Base-by-base conservation (phyloP, 176 grass and related monocot genomes). In the Carex parvula region DNA sequence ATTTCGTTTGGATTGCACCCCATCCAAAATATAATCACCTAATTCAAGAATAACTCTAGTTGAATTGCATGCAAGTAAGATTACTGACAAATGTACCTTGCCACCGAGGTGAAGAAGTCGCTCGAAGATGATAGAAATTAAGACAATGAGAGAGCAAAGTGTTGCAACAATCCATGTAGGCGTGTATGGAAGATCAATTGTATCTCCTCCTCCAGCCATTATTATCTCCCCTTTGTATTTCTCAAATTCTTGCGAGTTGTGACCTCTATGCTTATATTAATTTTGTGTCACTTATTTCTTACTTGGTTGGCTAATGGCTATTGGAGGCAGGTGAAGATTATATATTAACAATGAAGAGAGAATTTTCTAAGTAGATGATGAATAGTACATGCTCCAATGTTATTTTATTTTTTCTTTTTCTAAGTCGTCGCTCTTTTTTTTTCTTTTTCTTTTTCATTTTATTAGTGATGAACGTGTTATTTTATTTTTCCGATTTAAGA, bases 161-260 rank as follows among this genome's bases (percentile, higher is more conserved):
- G 85, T 7, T 4, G 79, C 61, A n/a, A 89, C 84, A 32, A 89
- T 89, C 88, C 88, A 89, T 24, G 88, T 89, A 13, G 88, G 88
- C 1, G 84, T 89, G 61, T 22, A 70, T n/a, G 82, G 60, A 5
- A 89, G 58, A 2, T 33, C 17, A 0, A 79, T 58, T 44, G n/a
- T n/a, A n/a, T n/a, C n/a, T n/a, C n/a, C 67, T 76, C 9, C 71
- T 11, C 46, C 46, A 48, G 62, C 62, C 67, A 68, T 48, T 26
- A 60, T 77, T 61, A 59, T 46, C 35, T 20, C 35, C 18, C 32
- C 21, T 42, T 41, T 62, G n/a, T 60, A 22, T 60, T 24, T 77
- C 24, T 22, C 13, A 42, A n/a, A 21, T 85, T 72, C 54, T 75
- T 76, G 18, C 75, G 2, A 68, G 42, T 44, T 8, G 42, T 8